Evolutionary conservation across 441 rosid genomes (phyloP), one percentile per base, ranked within the genome.

Genomic region (Flueggea neowawraea): DNA sequence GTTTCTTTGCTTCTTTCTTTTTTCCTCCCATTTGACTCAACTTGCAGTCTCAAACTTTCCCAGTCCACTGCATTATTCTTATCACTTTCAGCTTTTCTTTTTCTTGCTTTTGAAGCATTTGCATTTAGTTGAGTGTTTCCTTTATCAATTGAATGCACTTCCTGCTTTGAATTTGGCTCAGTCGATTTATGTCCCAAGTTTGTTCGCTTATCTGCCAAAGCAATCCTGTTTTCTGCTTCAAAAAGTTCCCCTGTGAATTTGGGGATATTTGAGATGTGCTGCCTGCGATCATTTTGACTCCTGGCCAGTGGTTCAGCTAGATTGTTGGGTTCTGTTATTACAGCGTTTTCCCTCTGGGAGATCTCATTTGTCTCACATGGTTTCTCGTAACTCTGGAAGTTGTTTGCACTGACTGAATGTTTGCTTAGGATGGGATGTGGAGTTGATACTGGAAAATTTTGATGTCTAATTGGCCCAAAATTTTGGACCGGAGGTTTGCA

Each of bases 11-110:
- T 78, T 80, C 85, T 82, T 76, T 84, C 96, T 64, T 71, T 81
- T 69, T 8, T 78, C 69, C 60, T 57, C 54, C 77, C 69, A 59
- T 76, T 72, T 58, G 65, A 60, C 59, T 59, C 75, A 57, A 67
- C 97, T 44, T 85, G 72, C 63, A 68, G 82, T 70, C 99, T 81
- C 65, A 95, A 73, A 53, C 62, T 62, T 64, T 95, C 99, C 99
- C 99, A 95, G 69, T 95, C 88, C 71, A 76, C 53, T 71, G 71
- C 71, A 62, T 78, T 76, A 57, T 77, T 88, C 64, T 76, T 81
- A 62, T 74, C 80, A 39, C 52, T 67, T 63, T 63, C 75, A 67
- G 73, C 73, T 63, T 74, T 85, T 62, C 74, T 78, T 72, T 73
- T 79, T 64, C 76, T 86, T 72, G 85, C 79, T 74, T 79, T 83